Conservation (phyloP, 108 stramenopile genomes). For the Skeletonema marinoi region DNA sequence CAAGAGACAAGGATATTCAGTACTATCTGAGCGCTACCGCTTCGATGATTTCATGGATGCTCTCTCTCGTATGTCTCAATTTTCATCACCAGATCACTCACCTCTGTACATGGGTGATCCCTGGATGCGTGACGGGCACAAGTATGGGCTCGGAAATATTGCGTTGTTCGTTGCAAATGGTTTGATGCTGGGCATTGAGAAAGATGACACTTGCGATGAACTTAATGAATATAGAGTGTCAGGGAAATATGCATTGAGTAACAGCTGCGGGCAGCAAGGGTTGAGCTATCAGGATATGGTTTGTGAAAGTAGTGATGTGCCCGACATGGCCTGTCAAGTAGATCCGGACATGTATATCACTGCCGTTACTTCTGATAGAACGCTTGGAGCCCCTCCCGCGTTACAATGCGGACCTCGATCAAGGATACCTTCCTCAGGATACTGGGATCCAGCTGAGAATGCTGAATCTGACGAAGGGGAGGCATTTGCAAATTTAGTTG, state of each 20-base stretch:
- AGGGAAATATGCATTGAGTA: conserved; percentile 20
- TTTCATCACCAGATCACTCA: conserved; percentile 10
- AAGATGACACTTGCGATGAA: conserved; percentile 46
- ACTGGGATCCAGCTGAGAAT: conserved; percentile 8
- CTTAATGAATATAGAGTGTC: conserved; percentile 13
- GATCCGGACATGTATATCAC: conserved; percentile 28
- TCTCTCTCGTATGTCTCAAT: conserved; percentile 18
- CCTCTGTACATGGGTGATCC: conserved; percentile 46
- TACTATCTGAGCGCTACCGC: conserved; percentile 29
- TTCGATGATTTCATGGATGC: conserved; percentile 36
- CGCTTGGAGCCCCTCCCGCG: conserved; percentile 21
- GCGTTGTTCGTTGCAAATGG: conserved; percentile 41
- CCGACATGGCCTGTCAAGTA: conserved; percentile 33
- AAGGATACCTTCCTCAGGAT: conserved; percentile 16
- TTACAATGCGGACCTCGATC: conserved; percentile 33
- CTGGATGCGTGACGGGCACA: conserved; percentile 38
- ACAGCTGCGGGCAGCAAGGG: conserved; percentile 29
- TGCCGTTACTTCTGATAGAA: conserved; percentile 26
- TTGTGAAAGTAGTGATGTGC: conserved; percentile 1
- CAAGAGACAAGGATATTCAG: conserved; percentile 10
- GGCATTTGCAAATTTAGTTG: conserved; percentile 33
- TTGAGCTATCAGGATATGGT: conserved; percentile 21
- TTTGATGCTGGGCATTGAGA: conserved; percentile 35
- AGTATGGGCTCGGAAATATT: conserved; percentile 39
- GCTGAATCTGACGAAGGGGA: conserved; percentile 17